Evolutionary conservation across 257 asterid species (phyloP).

Genomic region (Schizonepeta tenuifolia): DNA sequence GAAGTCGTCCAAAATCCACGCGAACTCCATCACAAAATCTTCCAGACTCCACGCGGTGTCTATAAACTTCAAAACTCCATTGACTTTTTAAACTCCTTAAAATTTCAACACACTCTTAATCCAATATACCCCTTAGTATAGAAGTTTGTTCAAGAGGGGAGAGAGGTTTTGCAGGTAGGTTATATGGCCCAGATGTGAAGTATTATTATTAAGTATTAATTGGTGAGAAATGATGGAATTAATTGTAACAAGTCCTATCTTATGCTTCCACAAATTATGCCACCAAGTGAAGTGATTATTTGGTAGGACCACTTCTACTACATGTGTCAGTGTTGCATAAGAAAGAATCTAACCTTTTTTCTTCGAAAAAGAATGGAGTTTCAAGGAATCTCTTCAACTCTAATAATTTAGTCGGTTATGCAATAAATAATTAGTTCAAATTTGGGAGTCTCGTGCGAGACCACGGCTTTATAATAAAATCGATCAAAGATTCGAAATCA

Average conservation of each 20-base stretch:
- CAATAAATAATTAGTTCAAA: background rate
- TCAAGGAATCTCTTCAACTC: slow-evolving; percentile 3
- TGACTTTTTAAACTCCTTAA: too few relatives aligned
- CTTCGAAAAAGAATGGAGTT: background rate
- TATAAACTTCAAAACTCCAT: too few relatives aligned
- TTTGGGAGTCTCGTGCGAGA: too few relatives aligned
- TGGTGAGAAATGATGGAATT: background rate
- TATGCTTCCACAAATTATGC: background rate
- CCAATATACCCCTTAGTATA: too few relatives aligned
- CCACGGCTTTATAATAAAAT: too few relatives aligned
- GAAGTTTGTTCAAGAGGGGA: slow-evolving; percentile 16
- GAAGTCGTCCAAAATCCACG: too few relatives aligned
- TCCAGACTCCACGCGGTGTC: too few relatives aligned
- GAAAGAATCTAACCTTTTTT: background rate
- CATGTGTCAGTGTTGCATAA: background rate
- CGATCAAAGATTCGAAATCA: too few relatives aligned
- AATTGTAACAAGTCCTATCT: background rate
- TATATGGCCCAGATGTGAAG: slow-evolving; percentile 26
- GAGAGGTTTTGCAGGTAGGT: slow-evolving; percentile 7
- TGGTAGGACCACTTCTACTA: slow-evolving; percentile 26
- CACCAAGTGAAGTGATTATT: background rate
- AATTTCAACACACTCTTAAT: too few relatives aligned
- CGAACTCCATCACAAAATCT: too few relatives aligned
- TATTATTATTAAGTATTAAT: background rate
- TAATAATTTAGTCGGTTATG: background rate